These are phyloP conservation scores for Zymoseptoria brevis DNA, from an alignment of 2,329 filamentous ascomycete genomes.

Conservation along the genomic window DNA sequence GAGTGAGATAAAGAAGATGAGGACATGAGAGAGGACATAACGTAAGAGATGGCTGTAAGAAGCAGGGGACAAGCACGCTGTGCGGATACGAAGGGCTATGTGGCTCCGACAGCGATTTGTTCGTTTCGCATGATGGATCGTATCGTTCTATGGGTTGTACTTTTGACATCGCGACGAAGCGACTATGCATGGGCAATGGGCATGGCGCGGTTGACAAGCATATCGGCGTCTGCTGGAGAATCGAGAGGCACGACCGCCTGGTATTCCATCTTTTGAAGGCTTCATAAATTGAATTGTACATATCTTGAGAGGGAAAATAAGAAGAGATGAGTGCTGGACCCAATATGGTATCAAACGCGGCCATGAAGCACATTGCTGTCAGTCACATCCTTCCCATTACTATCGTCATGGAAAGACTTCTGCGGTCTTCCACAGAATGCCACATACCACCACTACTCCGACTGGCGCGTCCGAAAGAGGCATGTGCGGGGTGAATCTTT, in stretches of 20 bases:
- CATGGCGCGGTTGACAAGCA: not conserved
- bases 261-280: not conserved
- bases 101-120: not conserved
- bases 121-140: not conserved
- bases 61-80: no score
- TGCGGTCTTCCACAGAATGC: not conserved
- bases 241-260: no score
- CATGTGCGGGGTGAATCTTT: not conserved
- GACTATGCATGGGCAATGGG: not conserved
- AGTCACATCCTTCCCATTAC: not conserved
- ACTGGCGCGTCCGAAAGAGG: not conserved
- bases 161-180: not conserved
- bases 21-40: no score
- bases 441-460: not conserved
- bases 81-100: no score
- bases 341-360: no score
- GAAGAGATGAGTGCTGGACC: not conserved
- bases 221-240: not conserved
- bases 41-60: no score
- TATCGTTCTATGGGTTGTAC: not conserved
- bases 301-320: not conserved
- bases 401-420: not conserved
- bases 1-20: not conserved
- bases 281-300: not conserved
- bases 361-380: not conserved